These are phyloP conservation scores for Yamadazyma nakazawae DNA, from an alignment of 805 yeast species.

Conservation along the genomic window DNA sequence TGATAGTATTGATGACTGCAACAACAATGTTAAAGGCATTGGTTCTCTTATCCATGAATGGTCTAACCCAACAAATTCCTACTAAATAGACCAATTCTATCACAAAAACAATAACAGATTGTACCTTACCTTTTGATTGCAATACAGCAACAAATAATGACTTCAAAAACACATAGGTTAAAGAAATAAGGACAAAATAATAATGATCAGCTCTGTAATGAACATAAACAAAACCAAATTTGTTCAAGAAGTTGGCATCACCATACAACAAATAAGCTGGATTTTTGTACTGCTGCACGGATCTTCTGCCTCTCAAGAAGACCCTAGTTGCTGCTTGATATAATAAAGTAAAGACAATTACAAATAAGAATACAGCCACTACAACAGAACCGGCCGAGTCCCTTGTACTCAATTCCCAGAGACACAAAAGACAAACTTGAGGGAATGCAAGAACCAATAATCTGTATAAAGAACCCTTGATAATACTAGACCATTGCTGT, in stretches of 20 bases:
- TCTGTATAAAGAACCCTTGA: constrained; percentile 87
- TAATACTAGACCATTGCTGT: constrained; percentile 74
- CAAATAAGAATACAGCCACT: constrained; percentile 69
- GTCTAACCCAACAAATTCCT: constrained; percentile 67
- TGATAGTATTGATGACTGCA: constrained; percentile 73
- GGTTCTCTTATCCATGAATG: constrained; percentile 92
- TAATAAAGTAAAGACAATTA: constrained; percentile 56
- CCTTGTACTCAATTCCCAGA: constrained; percentile 84
- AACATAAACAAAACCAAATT: constrained; percentile 89
- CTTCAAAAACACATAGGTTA: constrained; percentile 66
- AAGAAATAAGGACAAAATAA: constrained; percentile 70
- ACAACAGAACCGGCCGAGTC: constrained; percentile 84
- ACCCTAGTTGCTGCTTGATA: constrained; percentile 73
- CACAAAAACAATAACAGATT: constrained; percentile 71
- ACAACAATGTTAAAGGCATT: constrained; percentile 90
- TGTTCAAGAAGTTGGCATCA: constrained; percentile 72
- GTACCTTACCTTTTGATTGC: constrained; percentile 77
- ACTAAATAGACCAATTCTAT: constrained; percentile 72
- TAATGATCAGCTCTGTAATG: constrained; percentile 86
- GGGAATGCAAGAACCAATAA: constrained; percentile 83
- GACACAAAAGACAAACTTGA: constrained; percentile 71
- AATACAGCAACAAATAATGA: constrained; percentile 83
- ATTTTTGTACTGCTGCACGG: constrained; percentile 70
- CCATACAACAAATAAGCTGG: constrained; percentile 92
- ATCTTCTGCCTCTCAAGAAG: constrained; percentile 68